Conservation (phyloP, 2,329 filamentous ascomycete genomes). For the Drechslerella coelobrocha region DNA sequence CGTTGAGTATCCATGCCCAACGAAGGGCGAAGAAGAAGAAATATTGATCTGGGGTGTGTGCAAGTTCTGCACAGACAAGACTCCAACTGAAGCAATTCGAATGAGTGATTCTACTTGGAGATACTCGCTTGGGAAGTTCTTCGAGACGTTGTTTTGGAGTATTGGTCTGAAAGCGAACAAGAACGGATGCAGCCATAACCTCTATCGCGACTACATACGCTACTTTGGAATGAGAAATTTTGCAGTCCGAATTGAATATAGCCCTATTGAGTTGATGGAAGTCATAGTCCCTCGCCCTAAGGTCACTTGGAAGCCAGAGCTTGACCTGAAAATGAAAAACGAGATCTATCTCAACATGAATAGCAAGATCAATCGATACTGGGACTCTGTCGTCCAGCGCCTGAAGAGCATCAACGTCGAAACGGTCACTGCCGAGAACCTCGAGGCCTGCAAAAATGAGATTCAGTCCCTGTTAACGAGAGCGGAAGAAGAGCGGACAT, state of each 20-base stretch:
- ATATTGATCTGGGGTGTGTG: slow-evolving; percentile 99
- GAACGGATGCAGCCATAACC: slow-evolving; percentile 84
- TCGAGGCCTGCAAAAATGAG: slow-evolving; percentile 79
- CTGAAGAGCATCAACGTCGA: slow-evolving; percentile 89
- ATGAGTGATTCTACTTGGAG: slow-evolving; percentile 98
- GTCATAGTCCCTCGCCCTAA: slow-evolving; percentile 88
- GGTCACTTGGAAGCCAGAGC: slow-evolving; percentile 97
- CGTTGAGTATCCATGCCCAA: slow-evolving; percentile 73
- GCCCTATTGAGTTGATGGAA: slow-evolving; percentile 88
- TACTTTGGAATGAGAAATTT: slow-evolving; percentile 91
- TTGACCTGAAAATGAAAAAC: slow-evolving; percentile 90
- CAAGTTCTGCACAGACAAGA: slow-evolving; percentile 88
- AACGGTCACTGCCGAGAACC: slow-evolving; percentile 85
- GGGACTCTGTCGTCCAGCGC: slow-evolving; percentile 80
- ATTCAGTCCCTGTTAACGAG: slow-evolving; percentile 79
- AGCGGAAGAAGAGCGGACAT: slow-evolving; percentile 80
- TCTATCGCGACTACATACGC: slow-evolving; percentile 87
- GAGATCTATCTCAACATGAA: slow-evolving; percentile 84
- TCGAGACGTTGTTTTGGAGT: slow-evolving; percentile 98
- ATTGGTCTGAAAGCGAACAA: slow-evolving; percentile 76
- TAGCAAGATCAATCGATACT: slow-evolving; percentile 83
- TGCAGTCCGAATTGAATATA: slow-evolving; percentile 87
- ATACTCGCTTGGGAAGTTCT: slow-evolving; percentile 97
- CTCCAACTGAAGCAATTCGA: slow-evolving; percentile 72
- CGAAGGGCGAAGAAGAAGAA: slow-evolving; percentile 68